Evolutionary conservation across 2,329 filamentous ascomycete species (phyloP), one percentile per base, ranked within the genome.

Genomic region (Aspergillus costaricaensis): DNA sequence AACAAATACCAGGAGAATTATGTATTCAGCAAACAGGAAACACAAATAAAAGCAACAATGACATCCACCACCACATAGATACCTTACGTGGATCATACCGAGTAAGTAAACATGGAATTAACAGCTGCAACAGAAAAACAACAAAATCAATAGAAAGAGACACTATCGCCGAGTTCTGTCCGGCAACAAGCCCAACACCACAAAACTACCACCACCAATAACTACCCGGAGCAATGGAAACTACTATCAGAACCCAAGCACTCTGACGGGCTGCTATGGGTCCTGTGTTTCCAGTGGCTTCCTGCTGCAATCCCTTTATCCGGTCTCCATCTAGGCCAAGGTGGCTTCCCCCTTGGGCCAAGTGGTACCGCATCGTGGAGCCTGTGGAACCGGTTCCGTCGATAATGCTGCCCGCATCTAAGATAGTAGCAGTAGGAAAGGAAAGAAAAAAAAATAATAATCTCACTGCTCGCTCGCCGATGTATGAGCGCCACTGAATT

Each of bases 311-410:
- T 55, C 23, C 32, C 25, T 39, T 32, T 23, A n/a, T 23, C 19
- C 7, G 30, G 47, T 23, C 12, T 17, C 9, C 38, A 30, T 32
- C 52, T 14, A 21, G 51, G 41, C 41, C 53, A 55, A 60, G 43
- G 58, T 58, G 48, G 56, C 59, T 61, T 43, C 21, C 51, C 60
- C 36, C 38, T 62, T 59, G 54, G 59, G 62, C 60, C 57, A 61
- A 62, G 67, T 69, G 65, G 65, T 63, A 69, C 68, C 53, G 60
- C 38, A 59, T 62, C 63, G 60, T 65, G 65, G 65, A 64, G 47
- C 59, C 64, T 59, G 66, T 68, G 67, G 65, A 66, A 68, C 68
- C 63, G 49, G 51, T 57, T 58, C 53, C 57, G 57, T 64, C 55
- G 57, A 59, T 39, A 55, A 60, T 58, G 57, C 47, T 58, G 59